phyloP scores from a whole-genome alignment of 805 yeast genomes.

The Pichia kluyveri region DNA sequence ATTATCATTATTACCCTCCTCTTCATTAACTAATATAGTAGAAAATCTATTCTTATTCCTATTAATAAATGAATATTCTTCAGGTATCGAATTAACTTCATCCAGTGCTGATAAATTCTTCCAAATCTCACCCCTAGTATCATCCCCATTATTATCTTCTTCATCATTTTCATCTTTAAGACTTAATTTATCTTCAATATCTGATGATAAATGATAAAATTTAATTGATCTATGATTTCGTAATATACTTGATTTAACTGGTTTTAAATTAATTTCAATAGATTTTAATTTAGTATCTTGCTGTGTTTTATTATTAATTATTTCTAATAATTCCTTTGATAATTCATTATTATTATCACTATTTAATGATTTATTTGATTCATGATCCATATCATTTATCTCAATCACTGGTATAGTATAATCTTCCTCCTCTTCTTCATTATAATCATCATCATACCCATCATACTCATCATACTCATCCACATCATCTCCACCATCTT shows the following conservation, averaged over 20 bases:
- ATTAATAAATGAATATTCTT: conserved; percentile 11
- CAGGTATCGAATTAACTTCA: conserved; percentile 29
- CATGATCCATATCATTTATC: neutral
- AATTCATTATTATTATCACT: neutral
- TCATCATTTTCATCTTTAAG: too few relatives aligned
- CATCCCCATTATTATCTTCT: neutral
- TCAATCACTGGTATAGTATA: too few relatives aligned
- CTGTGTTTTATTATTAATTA: conserved; percentile 1
- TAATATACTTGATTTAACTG: neutral
- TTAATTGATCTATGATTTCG: conserved; percentile 4
- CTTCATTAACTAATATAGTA: neutral
- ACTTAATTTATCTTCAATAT: conserved; percentile 2
- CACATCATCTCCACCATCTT: conserved; percentile 2
- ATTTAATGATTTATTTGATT: neutral
- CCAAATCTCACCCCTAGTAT: neutral
- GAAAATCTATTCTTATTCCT: neutral
- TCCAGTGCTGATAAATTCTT: conserved; percentile 16
- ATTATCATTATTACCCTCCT: neutral
- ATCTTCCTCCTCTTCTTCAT: too few relatives aligned
- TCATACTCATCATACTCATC: neutral
- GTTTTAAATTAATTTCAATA: neutral
- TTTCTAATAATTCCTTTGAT: conserved; percentile 1
- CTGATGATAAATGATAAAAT: conserved; percentile 9
- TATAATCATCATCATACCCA: neutral
- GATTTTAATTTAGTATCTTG: neutral